Conservation (phyloP, 1,284 basidiomycete species). For the Hypsizygus ulmarius region DNA sequence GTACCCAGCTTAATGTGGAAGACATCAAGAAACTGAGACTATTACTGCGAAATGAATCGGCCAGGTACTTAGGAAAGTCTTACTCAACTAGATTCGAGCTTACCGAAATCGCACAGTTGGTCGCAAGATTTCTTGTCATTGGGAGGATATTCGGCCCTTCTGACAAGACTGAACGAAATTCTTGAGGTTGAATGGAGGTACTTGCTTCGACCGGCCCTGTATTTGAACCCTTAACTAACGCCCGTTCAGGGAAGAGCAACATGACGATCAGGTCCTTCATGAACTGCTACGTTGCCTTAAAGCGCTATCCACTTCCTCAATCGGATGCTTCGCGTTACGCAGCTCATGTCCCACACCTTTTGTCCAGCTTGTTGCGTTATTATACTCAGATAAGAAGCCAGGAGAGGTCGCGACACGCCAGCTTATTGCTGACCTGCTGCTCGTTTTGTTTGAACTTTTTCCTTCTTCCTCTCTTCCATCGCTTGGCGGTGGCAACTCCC, state of each 20-base stretch:
- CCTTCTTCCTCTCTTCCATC: conserved; percentile 64
- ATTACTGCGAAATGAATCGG: conserved; percentile 82
- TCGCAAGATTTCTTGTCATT: conserved; percentile 83
- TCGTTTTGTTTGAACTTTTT: conserved; percentile 83
- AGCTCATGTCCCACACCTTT: conserved; percentile 86
- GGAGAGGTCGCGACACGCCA: conserved; percentile 90
- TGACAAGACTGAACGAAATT: conserved; percentile 88
- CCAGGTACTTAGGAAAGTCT: conserved; percentile 47
- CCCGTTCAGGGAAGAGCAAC: conserved; percentile 84
- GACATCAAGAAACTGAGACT: conserved; percentile 75
- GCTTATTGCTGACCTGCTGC: conserved; percentile 84
- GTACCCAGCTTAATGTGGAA: conserved; percentile 68
- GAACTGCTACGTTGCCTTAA: conserved; percentile 94
- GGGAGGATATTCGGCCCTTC: conserved; percentile 83
- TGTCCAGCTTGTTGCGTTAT: conserved; percentile 73
- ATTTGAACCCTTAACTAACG: conserved; percentile 4
- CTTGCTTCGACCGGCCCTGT: background rate
- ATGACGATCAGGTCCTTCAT: conserved; percentile 92
- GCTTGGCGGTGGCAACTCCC: conserved; percentile 26
- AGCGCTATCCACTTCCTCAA: conserved; percentile 86
- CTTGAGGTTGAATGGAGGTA: conserved; percentile 96
- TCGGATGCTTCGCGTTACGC: conserved; percentile 80
- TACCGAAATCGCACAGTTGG: conserved; percentile 58
- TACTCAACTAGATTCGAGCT: conserved; percentile 1
- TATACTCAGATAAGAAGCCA: conserved; percentile 97